phyloP scores from a whole-genome alignment of 202 grass and related monocot genomes.

The Hordeum pubiflorum region DNA sequence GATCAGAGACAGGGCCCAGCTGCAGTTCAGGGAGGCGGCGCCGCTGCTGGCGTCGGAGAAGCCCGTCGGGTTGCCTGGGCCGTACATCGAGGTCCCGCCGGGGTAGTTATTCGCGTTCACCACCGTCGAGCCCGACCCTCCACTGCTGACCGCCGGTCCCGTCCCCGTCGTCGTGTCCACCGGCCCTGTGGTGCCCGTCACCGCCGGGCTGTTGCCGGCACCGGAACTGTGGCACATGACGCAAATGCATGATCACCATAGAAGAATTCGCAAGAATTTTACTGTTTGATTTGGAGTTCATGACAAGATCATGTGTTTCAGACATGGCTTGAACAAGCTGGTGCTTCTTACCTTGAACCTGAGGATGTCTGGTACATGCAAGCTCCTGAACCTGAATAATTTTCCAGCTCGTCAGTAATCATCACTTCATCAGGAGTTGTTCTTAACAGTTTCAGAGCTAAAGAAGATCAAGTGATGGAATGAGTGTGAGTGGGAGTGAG shows the following conservation, averaged over 20 bases:
- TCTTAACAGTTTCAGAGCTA: neutral
- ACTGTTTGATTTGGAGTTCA: neutral
- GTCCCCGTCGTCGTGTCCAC: neutral
- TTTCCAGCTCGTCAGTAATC: neutral
- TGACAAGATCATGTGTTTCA: neutral
- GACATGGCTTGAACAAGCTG: neutral
- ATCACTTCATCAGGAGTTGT: neutral
- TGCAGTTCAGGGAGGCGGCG: conserved; percentile 19
- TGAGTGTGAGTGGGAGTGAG: neutral
- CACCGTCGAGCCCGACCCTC: conserved; percentile 49
- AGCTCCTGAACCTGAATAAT: conserved; percentile 48
- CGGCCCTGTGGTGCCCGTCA: conserved; percentile 18
- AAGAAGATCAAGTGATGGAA: neutral
- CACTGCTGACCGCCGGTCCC: neutral
- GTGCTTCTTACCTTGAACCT: conserved; percentile 29
- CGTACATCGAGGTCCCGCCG: conserved; percentile 53
- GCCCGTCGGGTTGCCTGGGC: conserved; percentile 38
- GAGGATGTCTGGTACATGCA: conserved; percentile 60
- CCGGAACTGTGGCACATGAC: conserved; percentile 25
- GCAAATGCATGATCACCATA: neutral
- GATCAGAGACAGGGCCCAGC: conserved; percentile 32
- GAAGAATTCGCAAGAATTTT: neutral
- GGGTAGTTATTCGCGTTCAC: conserved; percentile 58
- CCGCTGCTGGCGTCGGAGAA: conserved; percentile 7
- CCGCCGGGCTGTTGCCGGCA: conserved; percentile 38